Percentiles rank a stretch among this genome's conserved stretches.
These are phyloP conservation scores for Capronia coronata DNA, from an alignment of 2,329 filamentous ascomycete genomes.

Conservation along the genomic window DNA sequence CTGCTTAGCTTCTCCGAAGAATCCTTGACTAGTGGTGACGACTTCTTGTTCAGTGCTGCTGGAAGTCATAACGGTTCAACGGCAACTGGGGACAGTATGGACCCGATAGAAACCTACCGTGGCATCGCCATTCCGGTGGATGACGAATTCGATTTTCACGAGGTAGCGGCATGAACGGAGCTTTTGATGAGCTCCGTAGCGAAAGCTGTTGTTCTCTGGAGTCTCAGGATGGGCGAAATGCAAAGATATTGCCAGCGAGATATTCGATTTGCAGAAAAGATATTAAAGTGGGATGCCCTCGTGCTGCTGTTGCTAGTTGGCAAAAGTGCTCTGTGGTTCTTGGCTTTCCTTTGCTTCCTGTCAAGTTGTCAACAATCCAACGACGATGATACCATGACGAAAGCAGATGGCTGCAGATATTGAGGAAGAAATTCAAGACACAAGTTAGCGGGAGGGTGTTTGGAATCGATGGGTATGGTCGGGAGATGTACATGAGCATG, in stretches of 20 bases:
- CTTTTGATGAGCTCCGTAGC: neutral
- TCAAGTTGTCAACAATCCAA: neutral
- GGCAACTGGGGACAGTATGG: constrained; percentile 18
- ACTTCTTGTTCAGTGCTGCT: constrained; percentile 33
- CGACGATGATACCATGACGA: neutral
- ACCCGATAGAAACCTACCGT: constrained; percentile 29
- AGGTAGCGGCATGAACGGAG: constrained; percentile 5
- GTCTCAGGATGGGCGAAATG: no score
- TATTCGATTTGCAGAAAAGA: no score
- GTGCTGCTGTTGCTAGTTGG: neutral
- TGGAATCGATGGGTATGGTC: no score
- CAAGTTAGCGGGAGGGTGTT: no score
- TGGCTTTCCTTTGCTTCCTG: neutral
- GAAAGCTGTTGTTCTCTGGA: no score
- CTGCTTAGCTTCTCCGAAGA: constrained; percentile 56
- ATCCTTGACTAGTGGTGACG: constrained; percentile 51
- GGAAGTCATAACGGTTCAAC: constrained; percentile 25
- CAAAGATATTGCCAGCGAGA: no score
- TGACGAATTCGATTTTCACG: constrained; percentile 26
- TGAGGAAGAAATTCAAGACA: no score
- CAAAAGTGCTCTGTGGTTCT: neutral
- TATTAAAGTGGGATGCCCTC: neutral
- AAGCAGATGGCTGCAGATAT: neutral
- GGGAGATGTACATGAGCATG: no score
- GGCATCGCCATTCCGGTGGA: constrained; percentile 35